Evolutionary conservation across 116 monocot genomes (phyloP).

Genomic region (Trichopus zeylanicus): DNA sequence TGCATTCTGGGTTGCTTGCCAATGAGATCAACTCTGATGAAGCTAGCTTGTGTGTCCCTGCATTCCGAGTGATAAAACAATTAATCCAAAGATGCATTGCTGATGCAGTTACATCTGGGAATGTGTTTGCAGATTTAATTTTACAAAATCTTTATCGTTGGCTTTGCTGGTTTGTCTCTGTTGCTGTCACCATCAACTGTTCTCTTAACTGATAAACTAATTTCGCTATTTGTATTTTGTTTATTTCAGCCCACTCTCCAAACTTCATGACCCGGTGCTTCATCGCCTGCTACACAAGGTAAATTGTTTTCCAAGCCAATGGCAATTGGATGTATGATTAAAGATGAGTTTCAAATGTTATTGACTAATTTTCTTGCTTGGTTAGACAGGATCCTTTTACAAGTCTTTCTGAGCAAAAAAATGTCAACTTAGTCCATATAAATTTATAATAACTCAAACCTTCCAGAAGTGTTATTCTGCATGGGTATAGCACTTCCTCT

Average conservation of each 20-base stretch:
- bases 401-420: too few relatives aligned
- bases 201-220: not conserved
- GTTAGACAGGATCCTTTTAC: too few relatives aligned
- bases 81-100: constrained; percentile 84
- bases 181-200: not conserved
- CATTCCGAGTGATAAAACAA: constrained; percentile 81
- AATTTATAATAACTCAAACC: too few relatives aligned
- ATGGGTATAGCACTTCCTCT: too few relatives aligned
- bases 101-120: constrained; percentile 86
- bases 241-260: constrained; percentile 65
- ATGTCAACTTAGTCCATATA: too few relatives aligned
- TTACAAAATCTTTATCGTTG: constrained; percentile 87
- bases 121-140: constrained; percentile 90
- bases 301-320: constrained; percentile 1
- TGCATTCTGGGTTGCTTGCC: constrained; percentile 20
- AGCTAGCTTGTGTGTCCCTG: constrained; percentile 45
- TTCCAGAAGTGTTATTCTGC: too few relatives aligned
- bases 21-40: constrained; percentile 54
- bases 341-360: too few relatives aligned
- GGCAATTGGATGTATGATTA: too few relatives aligned
- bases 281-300: constrained; percentile 92
- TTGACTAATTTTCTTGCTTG: too few relatives aligned
- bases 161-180: constrained; percentile 71
- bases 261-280: constrained; percentile 94
- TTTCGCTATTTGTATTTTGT: not conserved